A percentile compares a stretch with the other conserved stretches of the same genome.
Evolutionary conservation across 176 grass and related monocot genomes (phyloP).

Genomic region (Triticum monococcum): DNA sequence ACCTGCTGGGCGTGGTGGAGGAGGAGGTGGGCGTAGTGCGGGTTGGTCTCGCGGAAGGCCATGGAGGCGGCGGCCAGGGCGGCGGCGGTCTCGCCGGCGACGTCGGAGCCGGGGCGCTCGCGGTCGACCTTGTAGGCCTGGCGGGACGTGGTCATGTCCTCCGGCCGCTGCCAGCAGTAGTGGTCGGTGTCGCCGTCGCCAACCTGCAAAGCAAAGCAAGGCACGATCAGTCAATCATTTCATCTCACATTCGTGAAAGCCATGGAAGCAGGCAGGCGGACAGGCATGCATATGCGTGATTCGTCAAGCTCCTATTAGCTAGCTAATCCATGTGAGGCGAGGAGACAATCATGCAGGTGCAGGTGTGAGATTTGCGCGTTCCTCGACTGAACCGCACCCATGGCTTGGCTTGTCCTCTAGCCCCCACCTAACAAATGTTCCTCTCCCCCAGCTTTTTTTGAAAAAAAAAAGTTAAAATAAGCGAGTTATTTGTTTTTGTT

Average conservation of each 20-base stretch:
- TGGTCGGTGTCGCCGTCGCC: slow-evolving; percentile 85
- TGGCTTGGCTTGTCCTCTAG: slow-evolving; percentile 25
- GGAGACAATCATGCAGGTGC: not conserved
- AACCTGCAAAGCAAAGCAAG: not conserved
- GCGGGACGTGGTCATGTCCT: slow-evolving; percentile 88
- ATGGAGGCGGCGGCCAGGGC: slow-evolving; percentile 74
- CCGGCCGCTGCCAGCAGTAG: slow-evolving; percentile 95
- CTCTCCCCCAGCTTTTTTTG: not conserved
- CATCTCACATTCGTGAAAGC: not conserved
- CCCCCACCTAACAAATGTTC: slow-evolving; percentile 69
- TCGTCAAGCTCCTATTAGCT: not conserved
- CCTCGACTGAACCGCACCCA: slow-evolving; percentile 11
- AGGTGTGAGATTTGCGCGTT: slow-evolving; percentile 35
- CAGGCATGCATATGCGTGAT: not conserved
- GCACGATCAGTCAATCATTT: not conserved
- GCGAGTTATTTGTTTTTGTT: not conserved
- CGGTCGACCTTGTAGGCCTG: slow-evolving; percentile 85
- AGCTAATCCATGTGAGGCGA: not conserved
- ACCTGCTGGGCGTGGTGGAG: slow-evolving; percentile 66
- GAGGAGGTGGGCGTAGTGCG: slow-evolving; percentile 73
- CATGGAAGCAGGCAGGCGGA: not conserved
- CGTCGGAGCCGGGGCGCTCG: slow-evolving; percentile 57
- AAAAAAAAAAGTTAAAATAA: not conserved
- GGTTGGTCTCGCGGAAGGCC: slow-evolving; percentile 49
- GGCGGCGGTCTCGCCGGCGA: slow-evolving; percentile 77